These are phyloP conservation scores for Beta lomatogona DNA, from an alignment of 179 eudicot species.

Conservation along the genomic window DNA sequence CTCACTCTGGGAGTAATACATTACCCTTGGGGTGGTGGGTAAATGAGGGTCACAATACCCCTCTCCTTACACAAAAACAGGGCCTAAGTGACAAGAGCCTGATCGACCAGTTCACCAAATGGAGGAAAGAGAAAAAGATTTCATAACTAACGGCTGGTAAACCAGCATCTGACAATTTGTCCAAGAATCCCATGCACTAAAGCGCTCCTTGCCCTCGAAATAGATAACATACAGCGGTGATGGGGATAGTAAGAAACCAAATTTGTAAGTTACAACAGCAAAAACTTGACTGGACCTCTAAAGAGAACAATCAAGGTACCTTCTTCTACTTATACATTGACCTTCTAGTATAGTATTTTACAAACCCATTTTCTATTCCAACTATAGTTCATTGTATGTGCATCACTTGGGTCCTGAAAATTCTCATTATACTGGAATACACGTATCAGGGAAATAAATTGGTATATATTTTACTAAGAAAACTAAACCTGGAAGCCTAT, in stretches of 20 bases:
- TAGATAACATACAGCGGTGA: not conserved
- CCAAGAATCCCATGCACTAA: not conserved
- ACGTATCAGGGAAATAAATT: not conserved
- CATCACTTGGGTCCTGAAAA: not conserved
- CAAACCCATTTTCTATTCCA: not conserved
- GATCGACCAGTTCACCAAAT: not conserved
- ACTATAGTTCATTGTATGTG: not conserved
- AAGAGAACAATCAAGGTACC: not conserved
- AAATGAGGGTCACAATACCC: too few species aligned
- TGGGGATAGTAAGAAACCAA: not conserved
- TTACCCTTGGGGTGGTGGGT: too few species aligned
- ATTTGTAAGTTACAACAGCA: not conserved
- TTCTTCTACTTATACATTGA: not conserved
- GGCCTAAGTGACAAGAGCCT: not conserved
- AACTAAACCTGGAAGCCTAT: not conserved
- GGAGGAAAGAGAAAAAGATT: not conserved
- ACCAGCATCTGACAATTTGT: not conserved
- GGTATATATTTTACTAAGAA: constrained; percentile 1
- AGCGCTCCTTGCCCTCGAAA: not conserved
- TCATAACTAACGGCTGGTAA: not conserved
- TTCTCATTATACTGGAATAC: not conserved
- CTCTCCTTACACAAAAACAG: too few species aligned
- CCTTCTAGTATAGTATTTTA: not conserved
- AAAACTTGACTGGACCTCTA: not conserved
- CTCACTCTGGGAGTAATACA: too few species aligned